Evolutionary conservation across 2,329 filamentous ascomycete genomes (phyloP), one percentile per base, ranked within the genome.

Genomic region (Madurella mycetomatis): DNA sequence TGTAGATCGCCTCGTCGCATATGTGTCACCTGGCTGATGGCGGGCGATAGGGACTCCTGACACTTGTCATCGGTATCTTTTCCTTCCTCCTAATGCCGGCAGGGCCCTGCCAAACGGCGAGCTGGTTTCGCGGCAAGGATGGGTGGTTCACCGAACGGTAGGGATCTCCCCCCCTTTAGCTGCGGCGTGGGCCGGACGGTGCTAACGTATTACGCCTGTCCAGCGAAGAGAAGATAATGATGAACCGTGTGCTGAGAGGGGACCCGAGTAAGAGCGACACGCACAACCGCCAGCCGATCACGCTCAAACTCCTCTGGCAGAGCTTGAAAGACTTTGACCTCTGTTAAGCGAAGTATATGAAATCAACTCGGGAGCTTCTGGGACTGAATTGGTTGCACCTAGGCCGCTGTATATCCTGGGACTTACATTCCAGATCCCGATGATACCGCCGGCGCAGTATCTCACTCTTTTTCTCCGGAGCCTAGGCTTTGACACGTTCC

Each of bases 241-340:
- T 85, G 40, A 86, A 85, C 60, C 73, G 84, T 1, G 67, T 76
- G 9, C 61, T 77, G 8, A 77, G 83, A 1, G 83, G 86, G 43
- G 83, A 85, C 53, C 82, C 82, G 0, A 76, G 73, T 43, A 83
- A 82, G 62, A 77, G 78, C 51, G 75, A 76, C 49, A 83, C 85
- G 79, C 79, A 84, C 63, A 84, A 84, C 58, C 75, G 82, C 5
- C 71, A 84, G 64, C 75, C 77, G 0, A 76, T 85, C 34, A 80
- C 77, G 0, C 72, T 71, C 0, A 69, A 65, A 3, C 67, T 75
- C 1, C 72, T 84, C 1, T 82, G 77, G 75, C 66, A 78, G 30
- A 76, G 76, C 4, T 66, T 83, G 0, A 71, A 69, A 4, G 83
- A 84, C 57, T 83, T 76, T 53, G 69, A 72, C 34, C 60, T 73